Evolutionary conservation across 1,284 basidiomycete genomes (phyloP).

Genomic region (Leccinum insolens): DNA sequence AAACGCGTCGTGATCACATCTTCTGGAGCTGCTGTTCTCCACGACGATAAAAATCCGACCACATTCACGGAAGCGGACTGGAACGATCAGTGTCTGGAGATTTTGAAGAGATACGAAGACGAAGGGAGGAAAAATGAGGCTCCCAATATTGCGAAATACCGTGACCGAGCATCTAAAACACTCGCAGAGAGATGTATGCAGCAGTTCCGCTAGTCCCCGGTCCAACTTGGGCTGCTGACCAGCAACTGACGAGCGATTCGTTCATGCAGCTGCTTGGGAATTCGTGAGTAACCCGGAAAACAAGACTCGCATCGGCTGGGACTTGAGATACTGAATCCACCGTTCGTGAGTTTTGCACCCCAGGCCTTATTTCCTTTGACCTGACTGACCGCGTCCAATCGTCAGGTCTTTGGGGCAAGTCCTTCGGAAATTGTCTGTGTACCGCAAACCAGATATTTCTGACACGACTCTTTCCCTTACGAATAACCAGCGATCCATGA

Average conservation of each 20-base stretch:
- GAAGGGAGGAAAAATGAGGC: not conserved
- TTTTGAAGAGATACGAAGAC: not conserved
- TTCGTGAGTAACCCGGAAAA: not conserved
- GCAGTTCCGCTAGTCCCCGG: not conserved
- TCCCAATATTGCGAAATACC: not conserved
- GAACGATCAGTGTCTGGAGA: not conserved
- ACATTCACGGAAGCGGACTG: not conserved
- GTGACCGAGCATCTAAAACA: no score
- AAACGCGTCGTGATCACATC: not conserved
- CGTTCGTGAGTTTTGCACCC: not conserved
- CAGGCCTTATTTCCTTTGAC: no score
- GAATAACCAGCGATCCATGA: not conserved
- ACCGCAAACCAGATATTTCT: not conserved
- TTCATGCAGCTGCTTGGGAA: not conserved
- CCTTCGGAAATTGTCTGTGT: no score
- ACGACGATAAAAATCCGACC: not conserved
- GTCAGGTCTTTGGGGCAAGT: not conserved
- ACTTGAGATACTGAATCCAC: not conserved
- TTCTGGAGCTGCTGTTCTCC: not conserved
- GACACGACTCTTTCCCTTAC: not conserved
- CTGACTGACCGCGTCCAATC: no score
- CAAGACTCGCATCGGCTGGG: not conserved
- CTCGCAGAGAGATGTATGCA: no score
- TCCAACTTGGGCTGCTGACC: not conserved
- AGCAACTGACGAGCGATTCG: not conserved